Base-by-base conservation (phyloP, 2,329 filamentous ascomycete genomes). In the Nothophoma quercina region DNA sequence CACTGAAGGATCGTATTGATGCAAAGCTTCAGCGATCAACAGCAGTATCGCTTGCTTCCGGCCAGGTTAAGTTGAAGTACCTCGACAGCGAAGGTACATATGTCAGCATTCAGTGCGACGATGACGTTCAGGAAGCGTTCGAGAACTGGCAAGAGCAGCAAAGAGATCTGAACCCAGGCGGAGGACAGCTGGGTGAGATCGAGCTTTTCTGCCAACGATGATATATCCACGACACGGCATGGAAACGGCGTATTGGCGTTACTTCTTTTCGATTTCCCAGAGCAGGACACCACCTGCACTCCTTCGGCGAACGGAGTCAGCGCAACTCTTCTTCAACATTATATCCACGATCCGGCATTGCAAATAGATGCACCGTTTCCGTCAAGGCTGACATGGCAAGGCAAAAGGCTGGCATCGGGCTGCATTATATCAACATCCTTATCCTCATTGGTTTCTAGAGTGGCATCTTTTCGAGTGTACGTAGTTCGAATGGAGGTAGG, bases 111-210 rank as follows among this genome's bases (percentile, higher is more conserved):
- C 89, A 95, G 72, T 93, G 89, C 56, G 95, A 99, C 67, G 95
- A 99, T 67, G 95, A 97, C 63, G 95, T 99, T 34, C 91, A 96
- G 67, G 92, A 95, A 64, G 95, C 95, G 4, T 96, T 99, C 70
- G 88, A 93, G 73, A 93, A 96, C 64, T 97, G 93, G 93, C 86
- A 90, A 26, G 92, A 96, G 69, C 88, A 87, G 62, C 83, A 87
- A 65, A 80, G 82, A 55, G 81, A 85, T 26, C 78, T 83, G 64
- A 81, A 85, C 35, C 82, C 72, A 43, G 82, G 84, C n/a, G 73
- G 70, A 43, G 88, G 88, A 34, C 87, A 88, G 61, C 87, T 96
- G 34, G 92, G 91, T 61, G 92, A 96, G 80, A 96, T 96, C 74
- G 90, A 96, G 73, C 70, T 75, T 13, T 75, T 71, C 58, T 75